phyloP scores from a whole-genome alignment of 1,284 basidiomycete genomes.

The Psilocybe mexicana region DNA sequence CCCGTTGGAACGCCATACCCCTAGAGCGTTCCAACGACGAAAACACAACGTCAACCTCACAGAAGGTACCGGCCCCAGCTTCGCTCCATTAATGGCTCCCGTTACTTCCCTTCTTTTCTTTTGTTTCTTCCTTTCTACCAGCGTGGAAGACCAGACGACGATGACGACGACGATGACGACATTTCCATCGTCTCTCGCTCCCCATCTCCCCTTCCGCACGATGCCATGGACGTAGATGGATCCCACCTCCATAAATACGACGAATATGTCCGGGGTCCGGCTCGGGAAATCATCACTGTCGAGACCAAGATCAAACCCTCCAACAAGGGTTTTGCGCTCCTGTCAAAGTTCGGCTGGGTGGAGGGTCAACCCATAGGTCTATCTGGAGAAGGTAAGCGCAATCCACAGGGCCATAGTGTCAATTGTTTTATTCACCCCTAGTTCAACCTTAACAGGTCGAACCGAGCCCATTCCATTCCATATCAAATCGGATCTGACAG shows the following conservation, averaged over 20 bases:
- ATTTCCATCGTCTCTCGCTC: slow-evolving; percentile 71
- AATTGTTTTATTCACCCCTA: neutral
- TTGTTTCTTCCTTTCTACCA: slow-evolving; percentile 43
- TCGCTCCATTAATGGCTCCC: slow-evolving; percentile 36
- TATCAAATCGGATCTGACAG: slow-evolving; percentile 73
- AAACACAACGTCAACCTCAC: slow-evolving; percentile 19
- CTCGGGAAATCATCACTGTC: slow-evolving; percentile 69
- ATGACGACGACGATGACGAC: slow-evolving; percentile 57
- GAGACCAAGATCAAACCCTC: slow-evolving; percentile 74
- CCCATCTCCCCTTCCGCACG: slow-evolving; percentile 56
- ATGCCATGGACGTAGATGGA: slow-evolving; percentile 56
- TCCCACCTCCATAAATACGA: slow-evolving; percentile 55
- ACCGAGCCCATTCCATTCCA: slow-evolving; percentile 80
- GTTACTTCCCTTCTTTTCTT: slow-evolving; percentile 49
- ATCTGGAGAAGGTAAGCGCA: slow-evolving; percentile 64
- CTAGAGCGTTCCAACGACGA: slow-evolving; percentile 33
- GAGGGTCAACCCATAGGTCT: slow-evolving; percentile 76
- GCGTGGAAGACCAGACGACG: slow-evolving; percentile 56
- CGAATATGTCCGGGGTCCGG: slow-evolving; percentile 52
- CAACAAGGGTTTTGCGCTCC: slow-evolving; percentile 79
- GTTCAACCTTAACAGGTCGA: slow-evolving; percentile 51
- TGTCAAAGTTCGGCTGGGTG: slow-evolving; percentile 78
- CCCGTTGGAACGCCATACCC: slow-evolving; percentile 73
- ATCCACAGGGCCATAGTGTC: neutral
- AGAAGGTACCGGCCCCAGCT: slow-evolving; percentile 72